These are phyloP conservation scores for Globisporangium nodosum DNA, from an alignment of 352 stramenopile species.

Conservation along the genomic window DNA sequence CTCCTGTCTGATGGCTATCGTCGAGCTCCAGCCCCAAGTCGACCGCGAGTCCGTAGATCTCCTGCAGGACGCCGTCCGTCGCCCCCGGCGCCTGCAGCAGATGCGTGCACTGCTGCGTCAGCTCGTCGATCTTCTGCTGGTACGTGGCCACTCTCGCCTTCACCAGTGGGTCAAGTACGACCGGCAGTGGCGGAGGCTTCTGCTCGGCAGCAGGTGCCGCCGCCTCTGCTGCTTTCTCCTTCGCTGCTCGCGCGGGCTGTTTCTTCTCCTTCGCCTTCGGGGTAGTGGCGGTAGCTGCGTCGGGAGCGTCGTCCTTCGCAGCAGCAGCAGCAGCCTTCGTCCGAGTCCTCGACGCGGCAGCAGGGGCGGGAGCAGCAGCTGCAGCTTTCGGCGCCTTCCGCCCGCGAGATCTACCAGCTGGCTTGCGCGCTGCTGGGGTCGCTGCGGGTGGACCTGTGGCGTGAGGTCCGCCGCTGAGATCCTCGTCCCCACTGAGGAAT, in stretches of 20 bases:
- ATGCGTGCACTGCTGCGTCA: slow-evolving; percentile 40
- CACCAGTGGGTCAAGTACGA: slow-evolving; percentile 44
- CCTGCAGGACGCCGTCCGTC: slow-evolving; percentile 45
- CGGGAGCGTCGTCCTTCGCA: neutral
- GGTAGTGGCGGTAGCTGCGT: neutral
- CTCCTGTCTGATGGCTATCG: slow-evolving; percentile 3
- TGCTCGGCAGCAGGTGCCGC: slow-evolving; percentile 11
- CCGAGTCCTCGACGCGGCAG: neutral
- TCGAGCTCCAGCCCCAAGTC: slow-evolving; percentile 31
- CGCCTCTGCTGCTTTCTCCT: slow-evolving; percentile 5
- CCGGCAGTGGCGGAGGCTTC: slow-evolving; percentile 17
- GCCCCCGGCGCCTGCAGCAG: slow-evolving; percentile 20
- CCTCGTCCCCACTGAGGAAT: slow-evolving; percentile 7
- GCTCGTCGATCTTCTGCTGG: slow-evolving; percentile 67
- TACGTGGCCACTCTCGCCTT: slow-evolving; percentile 68
- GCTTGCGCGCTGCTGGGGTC: neutral
- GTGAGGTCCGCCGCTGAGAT: slow-evolving; percentile 4
- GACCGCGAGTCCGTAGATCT: slow-evolving; percentile 65
- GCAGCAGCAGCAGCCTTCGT: neutral
- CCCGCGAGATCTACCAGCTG: neutral
- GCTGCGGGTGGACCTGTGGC: neutral
- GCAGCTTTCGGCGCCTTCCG: slow-evolving; percentile 1
- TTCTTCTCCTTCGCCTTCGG: slow-evolving; percentile 14
- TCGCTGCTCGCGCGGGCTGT: slow-evolving; percentile 9
- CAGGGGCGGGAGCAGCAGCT: neutral